Evolutionary conservation across 805 yeast genomes (phyloP).

Genomic region (Clavispora asparagi): DNA sequence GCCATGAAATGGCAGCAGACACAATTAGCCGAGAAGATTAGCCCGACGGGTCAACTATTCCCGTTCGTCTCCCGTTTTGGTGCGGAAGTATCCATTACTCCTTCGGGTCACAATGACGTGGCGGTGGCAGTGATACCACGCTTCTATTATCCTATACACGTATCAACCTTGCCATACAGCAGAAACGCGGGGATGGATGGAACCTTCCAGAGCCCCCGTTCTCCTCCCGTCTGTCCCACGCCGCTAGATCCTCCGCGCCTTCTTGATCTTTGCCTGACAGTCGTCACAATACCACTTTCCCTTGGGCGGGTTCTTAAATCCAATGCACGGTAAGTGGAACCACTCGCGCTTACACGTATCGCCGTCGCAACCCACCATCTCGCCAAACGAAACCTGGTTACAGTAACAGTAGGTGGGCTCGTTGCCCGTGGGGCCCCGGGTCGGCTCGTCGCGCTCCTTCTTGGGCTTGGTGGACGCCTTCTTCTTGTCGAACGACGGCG

Average conservation of each 20-base stretch:
- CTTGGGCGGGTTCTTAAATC: conserved; percentile 78
- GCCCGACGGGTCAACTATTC: no score
- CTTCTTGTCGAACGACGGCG: conserved; percentile 12
- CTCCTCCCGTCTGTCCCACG: background rate
- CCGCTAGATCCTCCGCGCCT: conserved; percentile 3
- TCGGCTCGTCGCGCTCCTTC: conserved; percentile 11
- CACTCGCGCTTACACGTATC: conserved; percentile 87
- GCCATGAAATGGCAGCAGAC: no score
- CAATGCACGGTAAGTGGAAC: conserved; percentile 94
- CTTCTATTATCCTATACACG: no score
- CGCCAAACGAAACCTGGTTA: conserved; percentile 95
- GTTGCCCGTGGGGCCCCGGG: conserved; percentile 9
- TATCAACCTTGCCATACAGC: no score
- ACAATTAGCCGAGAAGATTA: no score
- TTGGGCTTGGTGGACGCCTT: conserved; percentile 19
- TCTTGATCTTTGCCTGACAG: conserved; percentile 32
- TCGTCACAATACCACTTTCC: conserved; percentile 45
- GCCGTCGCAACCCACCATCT: conserved; percentile 99
- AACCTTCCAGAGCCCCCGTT: no score
- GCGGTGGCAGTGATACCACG: no score
- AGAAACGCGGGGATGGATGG: no score
- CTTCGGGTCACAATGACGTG: no score
- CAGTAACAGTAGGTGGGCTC: conserved; percentile 96
- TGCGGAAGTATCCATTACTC: no score
- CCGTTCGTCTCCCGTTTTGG: no score